phyloP scores from a whole-genome alignment of 176 grass and related monocot genomes.

The Aechmea fasciata region DNA sequence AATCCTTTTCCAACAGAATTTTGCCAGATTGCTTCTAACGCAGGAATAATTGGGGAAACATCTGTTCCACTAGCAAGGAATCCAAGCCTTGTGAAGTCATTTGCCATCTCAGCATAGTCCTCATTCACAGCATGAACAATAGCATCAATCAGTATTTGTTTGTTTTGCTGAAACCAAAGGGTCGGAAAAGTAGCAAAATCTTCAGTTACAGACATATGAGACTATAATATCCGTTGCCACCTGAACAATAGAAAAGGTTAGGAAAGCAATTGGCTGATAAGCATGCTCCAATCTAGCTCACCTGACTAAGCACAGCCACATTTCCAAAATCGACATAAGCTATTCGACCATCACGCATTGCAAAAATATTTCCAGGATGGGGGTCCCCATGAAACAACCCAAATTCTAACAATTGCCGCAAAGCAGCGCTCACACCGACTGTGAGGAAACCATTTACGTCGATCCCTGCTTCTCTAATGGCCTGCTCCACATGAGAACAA shows the following conservation, averaged over 20 bases:
- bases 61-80: constrained; percentile 93
- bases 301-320: constrained; percentile 94
- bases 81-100: constrained; percentile 98
- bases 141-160: constrained; percentile 96
- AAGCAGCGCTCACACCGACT: constrained; percentile 89
- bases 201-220: constrained; percentile 6
- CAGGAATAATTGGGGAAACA: constrained; percentile 89
- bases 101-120: constrained; percentile 99
- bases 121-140: constrained; percentile 98
- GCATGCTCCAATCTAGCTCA: constrained; percentile 5
- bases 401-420: constrained; percentile 91
- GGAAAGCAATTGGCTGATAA: neutral
- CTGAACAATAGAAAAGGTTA: neutral
- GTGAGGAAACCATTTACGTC: constrained; percentile 92
- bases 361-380: constrained; percentile 99
- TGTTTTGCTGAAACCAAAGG: constrained; percentile 77
- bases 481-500: constrained; percentile 36
- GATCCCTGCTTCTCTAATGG: constrained; percentile 83
- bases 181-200: constrained; percentile 5
- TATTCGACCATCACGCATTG: constrained; percentile 96
- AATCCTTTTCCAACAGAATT: constrained; percentile 95
- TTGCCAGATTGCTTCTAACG: constrained; percentile 95
- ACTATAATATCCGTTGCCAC: neutral
- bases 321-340: constrained; percentile 99
- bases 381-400: constrained; percentile 98